Percentiles rank a stretch among this genome's conserved stretches.
Conservation (phyloP, 371 early-diverging fungal genomes). For the Rhizopus stolonifer region DNA sequence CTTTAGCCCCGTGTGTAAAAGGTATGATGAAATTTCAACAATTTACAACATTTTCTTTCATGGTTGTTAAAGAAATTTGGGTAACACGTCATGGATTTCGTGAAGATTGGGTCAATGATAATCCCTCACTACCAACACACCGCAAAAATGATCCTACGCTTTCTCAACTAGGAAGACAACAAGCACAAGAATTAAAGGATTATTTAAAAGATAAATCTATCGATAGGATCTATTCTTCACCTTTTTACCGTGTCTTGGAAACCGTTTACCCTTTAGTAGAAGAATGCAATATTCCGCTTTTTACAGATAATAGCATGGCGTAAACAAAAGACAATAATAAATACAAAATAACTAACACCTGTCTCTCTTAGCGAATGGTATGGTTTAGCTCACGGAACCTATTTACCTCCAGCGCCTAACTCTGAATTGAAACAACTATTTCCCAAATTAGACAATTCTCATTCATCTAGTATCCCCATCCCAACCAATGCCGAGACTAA, state of each 20-base stretch:
- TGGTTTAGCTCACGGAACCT: slow-evolving; percentile 27
- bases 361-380: slow-evolving; percentile 35
- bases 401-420: slow-evolving; percentile 29
- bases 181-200: slow-evolving; percentile 30
- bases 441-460: slow-evolving; percentile 23
- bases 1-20: no score
- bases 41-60: no score
- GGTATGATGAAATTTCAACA: no score
- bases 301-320: slow-evolving; percentile 37
- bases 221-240: slow-evolving; percentile 34
- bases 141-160: slow-evolving; percentile 33
- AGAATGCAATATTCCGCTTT: slow-evolving; percentile 21
- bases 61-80: slow-evolving; percentile 33
- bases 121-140: slow-evolving; percentile 28
- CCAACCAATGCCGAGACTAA: slow-evolving; percentile 29
- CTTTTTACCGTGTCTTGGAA: slow-evolving; percentile 40
- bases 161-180: slow-evolving; percentile 29
- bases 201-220: slow-evolving; percentile 32
- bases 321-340: slow-evolving; percentile 7
- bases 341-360: neutral
- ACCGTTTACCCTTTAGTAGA: slow-evolving; percentile 33
- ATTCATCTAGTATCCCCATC: slow-evolving; percentile 24
- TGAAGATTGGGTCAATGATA: slow-evolving; percentile 38
- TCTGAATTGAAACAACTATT: slow-evolving; percentile 26
- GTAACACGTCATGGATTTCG: slow-evolving; percentile 41